These are phyloP conservation scores for Magnolia sinica DNA, from an alignment of 164 flowering plant genomes.

Conservation along the genomic window DNA sequence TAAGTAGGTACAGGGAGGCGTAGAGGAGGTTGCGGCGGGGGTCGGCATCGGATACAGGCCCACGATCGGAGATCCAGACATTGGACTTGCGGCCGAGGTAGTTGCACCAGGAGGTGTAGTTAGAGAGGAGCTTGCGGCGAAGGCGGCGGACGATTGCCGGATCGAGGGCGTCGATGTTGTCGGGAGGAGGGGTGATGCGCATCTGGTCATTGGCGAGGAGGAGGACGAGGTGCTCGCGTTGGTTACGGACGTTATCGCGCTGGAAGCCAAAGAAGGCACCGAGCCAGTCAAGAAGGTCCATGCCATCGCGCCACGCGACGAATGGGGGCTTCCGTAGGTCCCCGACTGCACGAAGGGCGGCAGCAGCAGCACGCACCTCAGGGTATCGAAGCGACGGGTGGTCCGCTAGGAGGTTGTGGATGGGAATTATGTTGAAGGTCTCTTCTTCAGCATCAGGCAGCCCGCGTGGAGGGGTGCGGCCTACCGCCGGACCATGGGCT, in stretches of 20 bases:
- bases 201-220: conserved; percentile 90
- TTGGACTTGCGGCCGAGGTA: conserved; percentile 50
- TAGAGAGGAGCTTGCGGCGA: conserved; percentile 55
- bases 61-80: conserved; percentile 28
- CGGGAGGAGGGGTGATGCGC: conserved; percentile 71
- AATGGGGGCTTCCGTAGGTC: conserved; percentile 67
- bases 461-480: not conserved
- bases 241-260: conserved; percentile 73
- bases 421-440: conserved; percentile 41
- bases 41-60: conserved; percentile 12
- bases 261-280: conserved; percentile 85
- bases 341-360: conserved; percentile 56
- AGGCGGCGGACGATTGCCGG: conserved; percentile 51
- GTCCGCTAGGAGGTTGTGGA: conserved; percentile 66
- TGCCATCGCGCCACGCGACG: conserved; percentile 34
- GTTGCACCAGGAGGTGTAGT: conserved; percentile 83
- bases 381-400: conserved; percentile 83
- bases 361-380: conserved; percentile 85
- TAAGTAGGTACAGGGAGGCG: conserved; percentile 53
- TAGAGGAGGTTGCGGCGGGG: conserved; percentile 59
- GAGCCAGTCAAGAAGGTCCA: conserved; percentile 92
- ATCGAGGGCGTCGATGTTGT: conserved; percentile 47
- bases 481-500: not conserved
- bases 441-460: not conserved
- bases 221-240: conserved; percentile 85